phyloP scores from a whole-genome alignment of 163 green algal species.

The Prototheca wickerhamii region DNA sequence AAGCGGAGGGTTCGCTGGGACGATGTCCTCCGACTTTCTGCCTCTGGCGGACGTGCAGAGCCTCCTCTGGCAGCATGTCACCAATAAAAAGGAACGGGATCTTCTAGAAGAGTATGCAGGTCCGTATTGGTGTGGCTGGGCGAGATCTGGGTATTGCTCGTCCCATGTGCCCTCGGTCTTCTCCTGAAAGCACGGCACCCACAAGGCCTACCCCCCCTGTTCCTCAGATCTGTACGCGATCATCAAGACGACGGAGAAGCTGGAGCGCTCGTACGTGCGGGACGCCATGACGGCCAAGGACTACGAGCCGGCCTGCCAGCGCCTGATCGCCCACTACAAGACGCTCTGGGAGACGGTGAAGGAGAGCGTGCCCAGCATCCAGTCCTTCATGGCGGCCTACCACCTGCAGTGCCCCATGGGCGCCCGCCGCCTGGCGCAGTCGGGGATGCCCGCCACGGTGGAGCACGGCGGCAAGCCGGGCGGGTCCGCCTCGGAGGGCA shows the following conservation, averaged over 20 bases:
- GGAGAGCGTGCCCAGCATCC: conserved; percentile 68
- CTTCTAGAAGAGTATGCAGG: conserved; percentile 18
- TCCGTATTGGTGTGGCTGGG: not conserved
- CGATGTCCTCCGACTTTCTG: not conserved
- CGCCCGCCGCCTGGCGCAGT: conserved; percentile 60
- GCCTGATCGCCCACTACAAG: conserved; percentile 88
- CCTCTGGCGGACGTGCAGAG: not conserved
- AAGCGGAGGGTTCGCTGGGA: too few relatives aligned
- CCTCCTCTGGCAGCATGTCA: conserved; percentile 2
- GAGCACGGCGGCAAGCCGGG: conserved; percentile 47
- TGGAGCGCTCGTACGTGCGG: conserved; percentile 85
- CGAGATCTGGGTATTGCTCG: too few relatives aligned
- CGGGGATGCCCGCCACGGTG: conserved; percentile 82
- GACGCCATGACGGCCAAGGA: conserved; percentile 66
- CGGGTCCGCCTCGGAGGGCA: not conserved
- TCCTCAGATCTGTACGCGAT: conserved; percentile 87
- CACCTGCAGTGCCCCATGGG: conserved; percentile 91
- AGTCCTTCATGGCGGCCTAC: conserved; percentile 79
- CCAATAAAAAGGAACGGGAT: conserved; percentile 13
- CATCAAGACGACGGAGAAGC: conserved; percentile 89
- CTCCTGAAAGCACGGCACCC: not conserved
- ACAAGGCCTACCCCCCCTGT: not conserved
- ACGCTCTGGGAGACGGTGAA: conserved; percentile 75
- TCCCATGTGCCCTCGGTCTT: too few relatives aligned
- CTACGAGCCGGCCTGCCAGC: conserved; percentile 81